Conservation (phyloP, 148 eudicot genomes). For the Rhododendron ovatum region DNA sequence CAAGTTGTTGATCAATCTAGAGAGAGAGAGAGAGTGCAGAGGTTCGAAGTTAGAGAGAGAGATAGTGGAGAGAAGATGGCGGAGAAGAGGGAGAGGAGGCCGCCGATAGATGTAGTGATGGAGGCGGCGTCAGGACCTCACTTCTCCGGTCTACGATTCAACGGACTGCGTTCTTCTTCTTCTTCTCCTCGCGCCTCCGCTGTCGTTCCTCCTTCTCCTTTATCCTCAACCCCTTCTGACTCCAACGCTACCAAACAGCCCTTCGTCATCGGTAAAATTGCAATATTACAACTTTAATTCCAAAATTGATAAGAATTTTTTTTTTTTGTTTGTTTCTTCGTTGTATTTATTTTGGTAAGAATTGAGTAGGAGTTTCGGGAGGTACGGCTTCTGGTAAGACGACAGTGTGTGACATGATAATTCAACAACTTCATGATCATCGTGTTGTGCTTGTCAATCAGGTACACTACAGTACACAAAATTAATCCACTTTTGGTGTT, state of each 20-base stretch:
- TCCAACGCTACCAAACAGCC: slow-evolving; percentile 45
- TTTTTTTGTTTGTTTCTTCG: not conserved
- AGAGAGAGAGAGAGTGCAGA: not conserved
- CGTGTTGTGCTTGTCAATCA: slow-evolving; percentile 97
- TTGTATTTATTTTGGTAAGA: not conserved
- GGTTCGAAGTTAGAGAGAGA: not conserved
- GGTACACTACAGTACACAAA: slow-evolving; percentile 25
- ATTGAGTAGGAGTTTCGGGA: slow-evolving; percentile 81
- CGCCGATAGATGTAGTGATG: slow-evolving; percentile 72
- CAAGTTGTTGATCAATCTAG: not conserved
- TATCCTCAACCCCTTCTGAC: slow-evolving; percentile 23
- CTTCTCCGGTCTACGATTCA: slow-evolving; percentile 85
- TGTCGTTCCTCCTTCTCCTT: not conserved
- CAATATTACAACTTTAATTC: not conserved
- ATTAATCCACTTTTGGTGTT: not conserved
- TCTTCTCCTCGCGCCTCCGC: slow-evolving; percentile 35
- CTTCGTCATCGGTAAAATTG: slow-evolving; percentile 77
- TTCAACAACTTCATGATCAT: slow-evolving; percentile 97
- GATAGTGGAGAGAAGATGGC: not conserved
- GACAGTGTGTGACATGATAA: slow-evolving; percentile 86
- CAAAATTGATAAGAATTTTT: not conserved
- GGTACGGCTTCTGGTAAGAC: slow-evolving; percentile 99
- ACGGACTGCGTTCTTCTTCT: slow-evolving; percentile 37
- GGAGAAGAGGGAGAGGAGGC: slow-evolving; percentile 23
- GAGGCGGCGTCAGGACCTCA: slow-evolving; percentile 93